These are phyloP conservation scores for Mycena vitilis DNA, from an alignment of 768 basidiomycete genomes.

Conservation along the genomic window DNA sequence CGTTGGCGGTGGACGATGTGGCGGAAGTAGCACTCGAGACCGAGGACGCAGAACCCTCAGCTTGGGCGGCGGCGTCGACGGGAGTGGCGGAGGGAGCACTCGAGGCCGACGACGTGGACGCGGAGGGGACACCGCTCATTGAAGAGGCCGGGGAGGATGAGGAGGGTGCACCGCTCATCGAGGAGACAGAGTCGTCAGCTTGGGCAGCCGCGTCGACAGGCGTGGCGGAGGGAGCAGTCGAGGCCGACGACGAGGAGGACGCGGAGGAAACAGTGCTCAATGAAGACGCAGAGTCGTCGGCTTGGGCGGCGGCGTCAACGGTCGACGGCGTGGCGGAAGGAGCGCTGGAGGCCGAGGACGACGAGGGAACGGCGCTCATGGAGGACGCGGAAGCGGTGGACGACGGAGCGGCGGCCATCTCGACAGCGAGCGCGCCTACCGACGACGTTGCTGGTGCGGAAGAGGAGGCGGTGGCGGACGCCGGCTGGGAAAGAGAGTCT, in stretches of 20 bases:
- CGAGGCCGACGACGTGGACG: background rate
- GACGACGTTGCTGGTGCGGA: conserved; percentile 33
- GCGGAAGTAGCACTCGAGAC: conserved; percentile 37
- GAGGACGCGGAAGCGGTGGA: background rate
- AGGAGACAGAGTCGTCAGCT: too few species aligned
- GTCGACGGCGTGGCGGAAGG: conserved; percentile 35
- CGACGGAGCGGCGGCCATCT: conserved; percentile 20
- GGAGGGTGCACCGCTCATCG: background rate
- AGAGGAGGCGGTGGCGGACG: conserved; percentile 31
- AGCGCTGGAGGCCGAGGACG: conserved; percentile 26
- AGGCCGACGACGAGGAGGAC: background rate
- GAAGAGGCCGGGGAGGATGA: too few species aligned
- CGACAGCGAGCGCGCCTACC: conserved; percentile 26
- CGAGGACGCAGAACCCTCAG: too few species aligned
- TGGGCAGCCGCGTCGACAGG: too few species aligned
- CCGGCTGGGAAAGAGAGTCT: conserved; percentile 3
- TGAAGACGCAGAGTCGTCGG: too few species aligned
- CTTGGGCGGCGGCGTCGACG: conserved; percentile 40
- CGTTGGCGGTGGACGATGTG: conserved; percentile 45
- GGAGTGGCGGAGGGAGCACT: conserved; percentile 38
- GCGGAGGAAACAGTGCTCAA: background rate
- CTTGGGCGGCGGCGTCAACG: too few species aligned
- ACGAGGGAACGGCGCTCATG: background rate
- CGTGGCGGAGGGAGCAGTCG: conserved; percentile 38
- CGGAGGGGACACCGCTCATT: conserved; percentile 38